These are phyloP conservation scores for Suillus variegatus DNA, from an alignment of 768 basidiomycete genomes.

Conservation along the genomic window DNA sequence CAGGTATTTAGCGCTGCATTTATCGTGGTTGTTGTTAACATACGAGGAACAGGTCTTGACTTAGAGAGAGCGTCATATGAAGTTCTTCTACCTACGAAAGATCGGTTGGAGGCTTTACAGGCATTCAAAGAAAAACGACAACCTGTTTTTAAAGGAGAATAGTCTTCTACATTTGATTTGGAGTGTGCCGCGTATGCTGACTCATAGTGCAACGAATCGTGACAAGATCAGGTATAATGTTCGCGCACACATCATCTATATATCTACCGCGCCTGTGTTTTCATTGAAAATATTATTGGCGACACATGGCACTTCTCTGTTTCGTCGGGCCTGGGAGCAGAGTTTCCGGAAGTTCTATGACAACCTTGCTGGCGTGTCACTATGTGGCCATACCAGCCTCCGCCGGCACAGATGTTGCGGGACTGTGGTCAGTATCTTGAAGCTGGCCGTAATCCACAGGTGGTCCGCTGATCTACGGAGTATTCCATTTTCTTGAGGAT, in stretches of 20 bases:
- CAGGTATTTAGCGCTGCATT: slow-evolving; percentile 43
- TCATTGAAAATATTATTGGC: not conserved
- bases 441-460: not conserved
- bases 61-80: slow-evolving; percentile 89
- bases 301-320: not conserved
- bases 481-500: not conserved
- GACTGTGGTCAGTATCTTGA: not conserved
- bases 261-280: not conserved
- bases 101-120: slow-evolving; percentile 79
- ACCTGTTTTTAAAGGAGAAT: slow-evolving; percentile 84
- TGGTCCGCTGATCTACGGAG: not conserved
- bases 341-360: not conserved
- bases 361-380: not conserved
- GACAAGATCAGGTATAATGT: not conserved
- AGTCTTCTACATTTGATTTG: slow-evolving; percentile 9
- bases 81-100: slow-evolving; percentile 67
- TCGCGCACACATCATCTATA: not conserved
- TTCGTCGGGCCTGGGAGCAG: not conserved
- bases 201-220: not conserved
- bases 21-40: slow-evolving; percentile 4
- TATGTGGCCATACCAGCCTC: not conserved
- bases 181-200: not conserved
- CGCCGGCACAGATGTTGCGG: not conserved
- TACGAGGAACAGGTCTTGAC: slow-evolving; percentile 64
- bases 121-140: slow-evolving; percentile 86